Conservation (phyloP, 805 yeast genomes). For the Candida verbasci region DNA sequence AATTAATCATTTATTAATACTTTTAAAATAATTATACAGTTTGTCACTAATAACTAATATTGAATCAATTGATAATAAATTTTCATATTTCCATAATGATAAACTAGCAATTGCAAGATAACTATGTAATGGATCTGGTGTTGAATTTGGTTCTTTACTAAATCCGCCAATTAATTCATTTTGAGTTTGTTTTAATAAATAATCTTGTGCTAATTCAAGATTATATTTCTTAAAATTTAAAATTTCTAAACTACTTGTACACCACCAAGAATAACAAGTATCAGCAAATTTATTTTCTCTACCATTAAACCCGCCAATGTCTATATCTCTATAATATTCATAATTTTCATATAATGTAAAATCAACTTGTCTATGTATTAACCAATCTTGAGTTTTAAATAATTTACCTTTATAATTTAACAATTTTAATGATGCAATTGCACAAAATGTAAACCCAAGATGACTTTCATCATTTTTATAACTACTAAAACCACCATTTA, state of each 20-base stretch:
- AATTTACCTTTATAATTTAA: slow-evolving; percentile 20
- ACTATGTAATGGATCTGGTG: slow-evolving; percentile 70
- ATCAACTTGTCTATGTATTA: slow-evolving; percentile 59
- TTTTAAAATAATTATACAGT: slow-evolving; percentile 10
- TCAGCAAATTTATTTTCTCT: slow-evolving; percentile 80
- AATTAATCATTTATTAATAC: slow-evolving; percentile 5
- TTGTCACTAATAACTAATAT: slow-evolving; percentile 21
- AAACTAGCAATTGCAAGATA: slow-evolving; percentile 51
- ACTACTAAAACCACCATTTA: slow-evolving; percentile 73
- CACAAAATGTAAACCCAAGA: slow-evolving; percentile 86
- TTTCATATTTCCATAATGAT: slow-evolving; percentile 14
- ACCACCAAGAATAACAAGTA: slow-evolving; percentile 89
- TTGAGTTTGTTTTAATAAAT: slow-evolving; percentile 54
- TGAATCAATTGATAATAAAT: slow-evolving; percentile 20
- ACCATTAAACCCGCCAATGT: slow-evolving; percentile 81
- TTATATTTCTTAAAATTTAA: slow-evolving; percentile 30
- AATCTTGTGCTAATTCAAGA: slow-evolving; percentile 30
- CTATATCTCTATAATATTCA: slow-evolving; percentile 28
- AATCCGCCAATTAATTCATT: slow-evolving; percentile 71
- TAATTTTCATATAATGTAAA: slow-evolving; percentile 26
- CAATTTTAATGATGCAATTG: slow-evolving; percentile 55
- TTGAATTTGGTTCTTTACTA: slow-evolving; percentile 56
- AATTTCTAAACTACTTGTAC: slow-evolving; percentile 47
- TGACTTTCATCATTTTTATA: slow-evolving; percentile 59
- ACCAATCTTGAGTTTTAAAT: slow-evolving; percentile 48